phyloP scores from a whole-genome alignment of 2,329 filamentous ascomycete genomes.

The Xenoacremonium recifei region DNA sequence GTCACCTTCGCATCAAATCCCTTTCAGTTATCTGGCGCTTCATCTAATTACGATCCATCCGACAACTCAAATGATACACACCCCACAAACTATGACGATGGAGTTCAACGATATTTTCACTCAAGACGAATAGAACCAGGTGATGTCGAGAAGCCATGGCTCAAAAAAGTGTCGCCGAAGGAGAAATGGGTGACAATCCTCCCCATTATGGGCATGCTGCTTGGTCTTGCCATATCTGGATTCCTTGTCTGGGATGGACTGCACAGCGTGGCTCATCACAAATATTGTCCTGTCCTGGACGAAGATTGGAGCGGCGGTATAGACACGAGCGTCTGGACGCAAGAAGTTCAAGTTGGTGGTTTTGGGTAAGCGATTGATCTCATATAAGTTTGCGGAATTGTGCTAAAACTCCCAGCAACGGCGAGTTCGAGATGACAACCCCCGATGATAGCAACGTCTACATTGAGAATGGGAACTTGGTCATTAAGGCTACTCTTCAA shows the following conservation, averaged over 20 bases:
- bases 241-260: constrained; percentile 77
- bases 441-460: constrained; percentile 71
- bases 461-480: constrained; percentile 64
- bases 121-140: constrained; percentile 71
- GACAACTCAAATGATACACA: neutral
- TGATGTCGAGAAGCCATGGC: constrained; percentile 75
- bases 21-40: constrained; percentile 33
- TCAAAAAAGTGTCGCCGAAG: constrained; percentile 68
- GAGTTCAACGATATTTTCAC: constrained; percentile 63
- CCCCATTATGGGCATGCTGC: constrained; percentile 66
- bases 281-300: constrained; percentile 66
- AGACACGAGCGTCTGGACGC: constrained; percentile 64
- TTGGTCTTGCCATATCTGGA: constrained; percentile 67
- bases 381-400: too few relatives aligned
- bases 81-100: constrained; percentile 28
- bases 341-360: constrained; percentile 72
- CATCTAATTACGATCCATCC: neutral
- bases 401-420: constrained; percentile 55
- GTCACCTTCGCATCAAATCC: constrained; percentile 36
- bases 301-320: constrained; percentile 64
- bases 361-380: constrained; percentile 59
- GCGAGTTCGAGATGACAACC: constrained; percentile 79
- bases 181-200: constrained; percentile 88
- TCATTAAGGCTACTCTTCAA: constrained; percentile 77
- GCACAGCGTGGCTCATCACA: constrained; percentile 68